Base-by-base conservation (phyloP, 2,329 filamentous ascomycete species). In the Neofusicoccum umdonicola region DNA sequence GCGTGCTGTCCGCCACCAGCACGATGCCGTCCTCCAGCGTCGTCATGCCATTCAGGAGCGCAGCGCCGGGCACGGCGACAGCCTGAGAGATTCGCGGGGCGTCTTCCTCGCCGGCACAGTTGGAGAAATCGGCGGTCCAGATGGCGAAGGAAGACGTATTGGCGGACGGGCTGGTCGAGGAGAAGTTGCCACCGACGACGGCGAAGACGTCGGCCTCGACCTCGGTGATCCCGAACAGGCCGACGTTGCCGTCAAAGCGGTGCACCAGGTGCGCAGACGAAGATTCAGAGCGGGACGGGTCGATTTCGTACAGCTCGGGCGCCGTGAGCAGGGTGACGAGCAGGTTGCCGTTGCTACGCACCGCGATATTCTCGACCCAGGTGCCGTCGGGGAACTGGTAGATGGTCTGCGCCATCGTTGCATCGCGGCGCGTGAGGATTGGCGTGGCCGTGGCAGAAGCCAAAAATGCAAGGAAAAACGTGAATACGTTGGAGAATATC, bases 291-390 rank as follows among this genome's bases (percentile, higher is more conserved):
- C 31, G 58, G 15, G 54, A 61, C 2, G 77, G 76, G 62, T 77
- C 68, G 42, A 80, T 65, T 31, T 76, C 69, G 64, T 71, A 71
- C 2, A 80, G 66, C 57, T 76, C 71, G 7, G 77, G 70, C 17
- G 57, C 50, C 44, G 72, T 71, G 12, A 78, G 63, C 5, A 73
- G 65, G 9, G 71, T 69, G 17, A 75, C 71, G 35, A 80, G 71
- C n/a, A 79, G 67, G 31, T 75, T 69, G 15, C 75, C 76, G 51
- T 77, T 78, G 19, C 70, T 51, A 17, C 73, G 75, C 3, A 76
- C 65, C 12, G 71, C 74, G 35, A 80, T 68, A 60, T 80, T 80
- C 64, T 80, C 78, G 41, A 73, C 63, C 70, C 70, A 74, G 22
- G 68, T 71, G 39, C 70, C 70, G 5, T 31, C 27, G 4, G 68